A percentile compares a stretch with the other conserved stretches of the same genome.
Conservation (phyloP, 768 basidiomycete genomes). For the Amanita muscaria region DNA sequence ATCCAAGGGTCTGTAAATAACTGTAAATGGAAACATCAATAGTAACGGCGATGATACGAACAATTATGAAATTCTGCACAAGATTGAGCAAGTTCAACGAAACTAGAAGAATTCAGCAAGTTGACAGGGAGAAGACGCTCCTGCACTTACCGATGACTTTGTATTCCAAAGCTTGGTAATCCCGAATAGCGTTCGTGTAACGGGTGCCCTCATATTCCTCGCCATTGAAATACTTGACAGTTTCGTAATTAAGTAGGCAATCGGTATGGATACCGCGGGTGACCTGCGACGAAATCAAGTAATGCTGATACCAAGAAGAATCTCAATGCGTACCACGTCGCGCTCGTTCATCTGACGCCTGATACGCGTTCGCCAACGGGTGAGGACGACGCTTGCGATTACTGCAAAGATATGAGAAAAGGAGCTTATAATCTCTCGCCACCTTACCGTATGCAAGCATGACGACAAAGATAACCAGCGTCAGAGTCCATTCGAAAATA, state of each 20-base stretch:
- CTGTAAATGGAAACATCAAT: too few relatives aligned
- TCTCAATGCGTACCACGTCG: slow-evolving; percentile 48
- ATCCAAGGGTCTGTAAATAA: slow-evolving; percentile 70
- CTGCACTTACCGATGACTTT: slow-evolving; percentile 56
- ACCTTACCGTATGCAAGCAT: slow-evolving; percentile 68
- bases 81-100: slow-evolving; percentile 71
- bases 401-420: slow-evolving; percentile 25
- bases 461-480: slow-evolving; percentile 59
- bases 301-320: neutral
- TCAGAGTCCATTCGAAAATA: slow-evolving; percentile 58
- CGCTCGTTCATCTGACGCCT: slow-evolving; percentile 75
- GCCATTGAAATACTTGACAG: slow-evolving; percentile 85
- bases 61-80: slow-evolving; percentile 75
- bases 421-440: too few relatives aligned
- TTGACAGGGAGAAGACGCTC: neutral
- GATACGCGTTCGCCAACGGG: slow-evolving; percentile 65
- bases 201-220: slow-evolving; percentile 71
- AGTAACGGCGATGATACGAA: slow-evolving; percentile 28
- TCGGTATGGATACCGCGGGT: slow-evolving; percentile 82
- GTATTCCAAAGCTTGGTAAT: slow-evolving; percentile 70
- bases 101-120: slow-evolving; percentile 25
- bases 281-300: slow-evolving; percentile 28
- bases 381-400: slow-evolving; percentile 44
- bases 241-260: slow-evolving; percentile 73
- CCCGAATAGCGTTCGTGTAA: slow-evolving; percentile 59